These are phyloP conservation scores for Apodospora peruviana DNA, from an alignment of 495 filamentous ascomycete species.

Conservation along the genomic window DNA sequence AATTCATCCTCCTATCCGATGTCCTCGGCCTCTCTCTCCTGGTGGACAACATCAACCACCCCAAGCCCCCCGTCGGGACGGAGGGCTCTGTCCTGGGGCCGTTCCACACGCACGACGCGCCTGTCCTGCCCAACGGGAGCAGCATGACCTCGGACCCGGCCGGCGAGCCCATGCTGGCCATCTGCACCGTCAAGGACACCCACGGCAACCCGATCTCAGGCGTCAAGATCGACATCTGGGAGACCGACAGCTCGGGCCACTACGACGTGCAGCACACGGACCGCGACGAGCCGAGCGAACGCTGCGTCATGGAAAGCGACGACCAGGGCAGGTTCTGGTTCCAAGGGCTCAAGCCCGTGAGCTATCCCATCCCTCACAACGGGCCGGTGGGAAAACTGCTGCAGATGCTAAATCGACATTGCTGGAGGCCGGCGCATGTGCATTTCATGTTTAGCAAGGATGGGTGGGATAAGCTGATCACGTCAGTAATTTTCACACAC, in stretches of 20 bases:
- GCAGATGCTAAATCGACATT: slow-evolving; percentile 64
- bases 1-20: slow-evolving; percentile 94
- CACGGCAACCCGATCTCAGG: slow-evolving; percentile 59
- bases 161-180: slow-evolving; percentile 67
- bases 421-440: slow-evolving; percentile 81
- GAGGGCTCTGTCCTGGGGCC: slow-evolving; percentile 89
- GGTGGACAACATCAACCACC: slow-evolving; percentile 88
- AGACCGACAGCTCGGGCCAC: slow-evolving; percentile 78
- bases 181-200: slow-evolving; percentile 71
- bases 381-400: slow-evolving; percentile 82
- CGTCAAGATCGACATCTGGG: slow-evolving; percentile 89
- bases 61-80: slow-evolving; percentile 68
- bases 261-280: slow-evolving; percentile 87
- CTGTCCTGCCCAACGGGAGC: slow-evolving; percentile 55
- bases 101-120: slow-evolving; percentile 89
- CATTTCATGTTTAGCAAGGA: slow-evolving; percentile 93
- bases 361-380: slow-evolving; percentile 86
- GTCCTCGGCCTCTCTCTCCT: slow-evolving; percentile 84
- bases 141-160: slow-evolving; percentile 66
- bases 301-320: slow-evolving; percentile 71
- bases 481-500: slow-evolving; percentile 47
- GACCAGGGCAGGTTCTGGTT: slow-evolving; percentile 79
- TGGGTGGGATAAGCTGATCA: slow-evolving; percentile 78
- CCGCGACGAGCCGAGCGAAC: slow-evolving; percentile 66
- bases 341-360: slow-evolving; percentile 77